Conservation (phyloP, 257 asterid genomes). For the Solanum chilense region DNA sequence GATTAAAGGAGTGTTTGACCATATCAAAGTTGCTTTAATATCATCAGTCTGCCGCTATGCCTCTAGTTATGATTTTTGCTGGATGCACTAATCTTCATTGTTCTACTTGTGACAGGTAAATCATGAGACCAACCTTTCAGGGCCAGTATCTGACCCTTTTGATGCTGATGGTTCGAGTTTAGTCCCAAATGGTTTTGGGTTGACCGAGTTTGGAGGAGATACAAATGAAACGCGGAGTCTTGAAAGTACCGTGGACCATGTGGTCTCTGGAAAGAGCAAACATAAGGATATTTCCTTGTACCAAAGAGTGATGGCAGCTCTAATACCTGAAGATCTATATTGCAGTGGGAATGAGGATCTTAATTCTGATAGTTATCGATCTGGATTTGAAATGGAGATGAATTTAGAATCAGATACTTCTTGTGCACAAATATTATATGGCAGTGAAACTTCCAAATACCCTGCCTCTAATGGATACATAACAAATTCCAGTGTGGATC, state of each 20-base stretch:
- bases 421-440: constrained; percentile 26
- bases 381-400: constrained; percentile 43
- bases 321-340: constrained; percentile 58
- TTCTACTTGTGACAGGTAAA: background rate
- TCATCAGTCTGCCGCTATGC: background rate
- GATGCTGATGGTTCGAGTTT: constrained; percentile 24
- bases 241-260: constrained; percentile 38
- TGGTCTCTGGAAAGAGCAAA: constrained; percentile 30
- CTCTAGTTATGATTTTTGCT: background rate
- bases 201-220: constrained; percentile 15
- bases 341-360: constrained; percentile 35
- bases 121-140: constrained; percentile 7
- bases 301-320: constrained; percentile 80
- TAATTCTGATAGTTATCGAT: constrained; percentile 29
- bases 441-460: constrained; percentile 26
- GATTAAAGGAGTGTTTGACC: background rate
- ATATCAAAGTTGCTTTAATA: background rate
- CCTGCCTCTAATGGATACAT: constrained; percentile 43
- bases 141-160: constrained; percentile 28
- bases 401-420: constrained; percentile 34
- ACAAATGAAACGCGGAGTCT: constrained; percentile 28
- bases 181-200: constrained; percentile 22
- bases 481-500: constrained; percentile 28
- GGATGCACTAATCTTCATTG: background rate
- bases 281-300: constrained; percentile 43